phyloP scores from a whole-genome alignment of 805 yeast species.

The Sugiyamaella mastotermitis region DNA sequence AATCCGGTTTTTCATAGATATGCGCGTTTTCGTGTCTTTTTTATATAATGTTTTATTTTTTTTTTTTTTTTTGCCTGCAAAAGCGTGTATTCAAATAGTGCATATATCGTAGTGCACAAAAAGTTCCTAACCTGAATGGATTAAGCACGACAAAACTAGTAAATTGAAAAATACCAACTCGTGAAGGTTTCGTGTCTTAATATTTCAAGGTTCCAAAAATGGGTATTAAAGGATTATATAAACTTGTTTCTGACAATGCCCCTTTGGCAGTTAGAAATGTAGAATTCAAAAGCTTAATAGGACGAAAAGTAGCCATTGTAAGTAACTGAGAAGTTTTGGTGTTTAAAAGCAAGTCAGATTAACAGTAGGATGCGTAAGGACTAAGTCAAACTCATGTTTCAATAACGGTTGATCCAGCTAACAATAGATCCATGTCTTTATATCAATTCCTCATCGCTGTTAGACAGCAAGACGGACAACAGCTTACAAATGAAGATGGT shows the following conservation, averaged over 20 bases:
- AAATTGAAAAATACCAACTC: not conserved
- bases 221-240: slow-evolving; percentile 63
- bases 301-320: slow-evolving; percentile 96
- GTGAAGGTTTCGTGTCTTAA: too few relatives aligned
- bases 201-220: slow-evolving; percentile 14
- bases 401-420: slow-evolving; percentile 1
- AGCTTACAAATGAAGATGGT: slow-evolving; percentile 80
- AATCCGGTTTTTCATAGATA: too few relatives aligned
- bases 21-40: too few relatives aligned
- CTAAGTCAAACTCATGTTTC: not conserved
- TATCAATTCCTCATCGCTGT: slow-evolving; percentile 96
- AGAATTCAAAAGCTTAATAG: slow-evolving; percentile 82
- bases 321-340: too few relatives aligned
- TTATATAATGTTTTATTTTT: too few relatives aligned
- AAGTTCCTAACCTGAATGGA: too few relatives aligned
- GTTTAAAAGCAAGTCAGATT: slow-evolving; percentile 20
- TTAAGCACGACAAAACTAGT: too few relatives aligned
- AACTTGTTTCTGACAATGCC: slow-evolving; percentile 82
- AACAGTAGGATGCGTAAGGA: not conserved
- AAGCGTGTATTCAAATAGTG: too few relatives aligned
- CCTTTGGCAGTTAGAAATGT: slow-evolving; percentile 71
- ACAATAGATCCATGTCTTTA: slow-evolving; percentile 76
- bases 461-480: slow-evolving; percentile 94
- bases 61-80: too few relatives aligned
- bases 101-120: too few relatives aligned